Percentiles rank a stretch among this genome's conserved stretches.
Conservation (phyloP, 768 basidiomycete genomes). For the Pleurotus tuoliensis region DNA sequence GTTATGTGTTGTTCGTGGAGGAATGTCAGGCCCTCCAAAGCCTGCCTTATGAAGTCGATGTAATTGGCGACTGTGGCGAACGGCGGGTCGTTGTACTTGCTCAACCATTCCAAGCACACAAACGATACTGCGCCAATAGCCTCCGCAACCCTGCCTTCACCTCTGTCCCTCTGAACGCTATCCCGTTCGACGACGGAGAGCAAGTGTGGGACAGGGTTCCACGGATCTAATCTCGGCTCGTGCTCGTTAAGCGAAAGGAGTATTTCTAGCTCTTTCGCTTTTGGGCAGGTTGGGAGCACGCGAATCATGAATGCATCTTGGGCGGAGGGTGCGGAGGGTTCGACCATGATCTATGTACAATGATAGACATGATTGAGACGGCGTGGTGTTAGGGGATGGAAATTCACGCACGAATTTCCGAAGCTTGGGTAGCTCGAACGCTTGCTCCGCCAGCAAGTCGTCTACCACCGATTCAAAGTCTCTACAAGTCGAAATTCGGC, state of each 20-base stretch:
- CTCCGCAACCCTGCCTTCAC: not conserved
- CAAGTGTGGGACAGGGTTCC: conserved; percentile 51
- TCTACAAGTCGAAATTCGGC: conserved; percentile 11
- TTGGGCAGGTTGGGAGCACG: conserved; percentile 21
- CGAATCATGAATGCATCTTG: conserved; percentile 38
- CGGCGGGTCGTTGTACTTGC: conserved; percentile 41
- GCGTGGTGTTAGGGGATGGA: not conserved
- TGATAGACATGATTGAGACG: not conserved
- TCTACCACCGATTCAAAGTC: conserved; percentile 30
- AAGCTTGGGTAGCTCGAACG: conserved; percentile 14
- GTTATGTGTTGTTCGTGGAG: conserved; percentile 43
- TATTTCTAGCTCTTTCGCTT: conserved; percentile 35
- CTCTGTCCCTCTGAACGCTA: not conserved
- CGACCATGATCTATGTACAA: conserved; percentile 25
- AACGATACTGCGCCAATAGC: conserved; percentile 27
- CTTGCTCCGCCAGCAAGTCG: conserved; percentile 21
- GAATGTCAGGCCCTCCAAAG: conserved; percentile 48
- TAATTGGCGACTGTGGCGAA: conserved; percentile 43
- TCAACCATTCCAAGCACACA: conserved; percentile 41
- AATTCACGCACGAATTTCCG: conserved; percentile 16
- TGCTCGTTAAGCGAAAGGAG: conserved; percentile 40
- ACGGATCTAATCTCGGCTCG: conserved; percentile 44
- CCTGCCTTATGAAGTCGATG: conserved; percentile 47
- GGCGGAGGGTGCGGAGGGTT: conserved; percentile 20
- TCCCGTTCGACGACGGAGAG: conserved; percentile 37